Percentiles rank a stretch among this genome's conserved stretches.
Evolutionary conservation across 73 alveolate species (phyloP).

Genomic region (Tetrahymena thermophila): DNA sequence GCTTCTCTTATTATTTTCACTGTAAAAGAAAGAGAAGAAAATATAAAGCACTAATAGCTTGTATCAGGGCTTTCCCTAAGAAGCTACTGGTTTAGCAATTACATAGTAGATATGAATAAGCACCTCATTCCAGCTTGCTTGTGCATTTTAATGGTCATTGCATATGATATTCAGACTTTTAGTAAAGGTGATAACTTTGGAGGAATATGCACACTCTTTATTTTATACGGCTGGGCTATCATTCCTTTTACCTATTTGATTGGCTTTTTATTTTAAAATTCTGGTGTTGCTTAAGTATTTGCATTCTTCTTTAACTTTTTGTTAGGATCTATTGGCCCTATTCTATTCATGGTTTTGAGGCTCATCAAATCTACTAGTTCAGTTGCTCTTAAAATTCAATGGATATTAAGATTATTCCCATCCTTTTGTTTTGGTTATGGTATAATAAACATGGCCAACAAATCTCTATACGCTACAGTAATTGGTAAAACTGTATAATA

Average conservation of each 20-base stretch:
- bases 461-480: constrained; percentile 15
- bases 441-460: constrained; percentile 47
- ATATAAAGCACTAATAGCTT: constrained; percentile 81
- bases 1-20: constrained; percentile 79
- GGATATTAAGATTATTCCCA: constrained; percentile 85
- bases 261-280: constrained; percentile 51
- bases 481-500: constrained; percentile 8
- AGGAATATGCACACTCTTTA: constrained; percentile 50
- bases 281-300: constrained; percentile 44
- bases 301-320: constrained; percentile 53
- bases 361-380: constrained; percentile 47
- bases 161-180: constrained; percentile 49
- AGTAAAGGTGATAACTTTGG: constrained; percentile 31
- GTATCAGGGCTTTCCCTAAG: constrained; percentile 83
- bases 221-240: constrained; percentile 69
- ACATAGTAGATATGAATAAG: constrained; percentile 75
- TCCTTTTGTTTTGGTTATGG: constrained; percentile 88
- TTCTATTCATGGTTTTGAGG: constrained; percentile 48
- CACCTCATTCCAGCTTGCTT: constrained; percentile 68
- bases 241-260: constrained; percentile 66
- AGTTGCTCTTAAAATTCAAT: constrained; percentile 52
- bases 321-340: constrained; percentile 50
- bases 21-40: constrained; percentile 91
- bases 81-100: constrained; percentile 90
- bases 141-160: constrained; percentile 49